Evolutionary conservation across 352 stramenopile genomes (phyloP).

Genomic region (Pythium diclinum): DNA sequence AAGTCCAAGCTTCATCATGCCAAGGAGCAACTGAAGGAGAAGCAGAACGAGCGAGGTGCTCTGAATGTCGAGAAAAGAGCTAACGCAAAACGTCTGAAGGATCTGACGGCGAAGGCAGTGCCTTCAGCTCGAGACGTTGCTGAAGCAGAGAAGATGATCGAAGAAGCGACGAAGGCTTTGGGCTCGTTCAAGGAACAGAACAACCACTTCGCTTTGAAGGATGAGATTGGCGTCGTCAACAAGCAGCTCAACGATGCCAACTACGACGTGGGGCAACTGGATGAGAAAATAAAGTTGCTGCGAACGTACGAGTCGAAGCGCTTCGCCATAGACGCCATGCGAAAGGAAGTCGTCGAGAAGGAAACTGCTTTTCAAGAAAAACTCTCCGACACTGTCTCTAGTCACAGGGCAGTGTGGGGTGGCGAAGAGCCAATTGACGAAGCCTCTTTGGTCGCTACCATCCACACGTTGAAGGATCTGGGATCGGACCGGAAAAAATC

Average conservation of each 20-base stretch:
- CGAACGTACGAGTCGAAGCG: conserved; percentile 47
- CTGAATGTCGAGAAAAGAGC: conserved; percentile 44
- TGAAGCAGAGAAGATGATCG: conserved; percentile 44
- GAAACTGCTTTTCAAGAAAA: conserved; percentile 40
- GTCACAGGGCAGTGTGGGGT: conserved; percentile 35
- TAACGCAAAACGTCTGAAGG: conserved; percentile 38
- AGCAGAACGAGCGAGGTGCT: conserved; percentile 36
- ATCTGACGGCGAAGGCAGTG: conserved; percentile 33
- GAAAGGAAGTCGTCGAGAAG: conserved; percentile 40
- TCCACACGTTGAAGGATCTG: conserved; percentile 31
- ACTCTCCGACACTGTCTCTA: conserved; percentile 42
- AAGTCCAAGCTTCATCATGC: conserved; percentile 50
- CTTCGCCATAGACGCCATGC: conserved; percentile 47
- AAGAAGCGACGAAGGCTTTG: conserved; percentile 46
- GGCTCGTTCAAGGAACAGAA: conserved; percentile 43
- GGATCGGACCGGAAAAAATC: conserved; percentile 25
- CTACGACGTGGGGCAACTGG: conserved; percentile 42
- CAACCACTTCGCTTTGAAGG: conserved; percentile 34
- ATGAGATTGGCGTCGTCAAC: conserved; percentile 44
- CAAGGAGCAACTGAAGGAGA: conserved; percentile 46
- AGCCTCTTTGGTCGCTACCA: conserved; percentile 24
- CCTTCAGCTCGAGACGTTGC: conserved; percentile 49
- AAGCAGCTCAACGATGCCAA: conserved; percentile 42
- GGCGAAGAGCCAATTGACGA: conserved; percentile 33
- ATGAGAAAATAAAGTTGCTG: conserved; percentile 54